Conservation (phyloP, 345 rosid genomes). For the Clausena lansium region DNA sequence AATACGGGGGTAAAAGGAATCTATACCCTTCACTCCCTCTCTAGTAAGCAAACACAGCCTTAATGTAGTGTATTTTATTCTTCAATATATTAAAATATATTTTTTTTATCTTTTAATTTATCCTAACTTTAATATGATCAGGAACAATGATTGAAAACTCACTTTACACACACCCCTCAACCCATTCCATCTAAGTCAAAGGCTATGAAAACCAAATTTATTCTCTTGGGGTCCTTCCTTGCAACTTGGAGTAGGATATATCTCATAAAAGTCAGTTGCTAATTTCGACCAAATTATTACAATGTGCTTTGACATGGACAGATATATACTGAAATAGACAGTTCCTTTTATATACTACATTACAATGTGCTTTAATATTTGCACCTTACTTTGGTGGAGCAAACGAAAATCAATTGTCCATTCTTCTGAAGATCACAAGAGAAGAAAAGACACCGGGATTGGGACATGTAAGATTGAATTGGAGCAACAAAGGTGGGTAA, state of each 20-base stretch:
- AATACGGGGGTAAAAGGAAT: no score
- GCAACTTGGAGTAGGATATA: slow-evolving; percentile 20
- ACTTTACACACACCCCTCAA: no score
- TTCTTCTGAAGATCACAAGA: neutral
- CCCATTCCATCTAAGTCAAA: neutral
- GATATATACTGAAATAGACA: neutral
- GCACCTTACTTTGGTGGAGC: neutral
- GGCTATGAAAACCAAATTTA: neutral
- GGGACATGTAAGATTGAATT: neutral
- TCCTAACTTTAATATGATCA: no score
- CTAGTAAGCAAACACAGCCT: no score
- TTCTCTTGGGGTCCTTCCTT: slow-evolving; percentile 20
- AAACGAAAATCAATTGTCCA: neutral
- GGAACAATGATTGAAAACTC: no score
- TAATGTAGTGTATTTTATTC: no score
- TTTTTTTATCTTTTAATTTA: no score
- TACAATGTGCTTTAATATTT: neutral
- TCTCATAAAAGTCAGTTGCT: neutral
- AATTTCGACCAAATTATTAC: neutral
- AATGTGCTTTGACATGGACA: neutral
- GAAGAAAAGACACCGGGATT: neutral
- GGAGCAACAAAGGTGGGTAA: neutral
- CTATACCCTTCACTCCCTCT: no score
- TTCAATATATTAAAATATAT: no score
- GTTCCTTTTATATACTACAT: neutral